A percentile compares a stretch with the other conserved stretches of the same genome.
phyloP scores from a whole-genome alignment of 2,329 filamentous ascomycete species.

The Aspergillus clavatus region DNA sequence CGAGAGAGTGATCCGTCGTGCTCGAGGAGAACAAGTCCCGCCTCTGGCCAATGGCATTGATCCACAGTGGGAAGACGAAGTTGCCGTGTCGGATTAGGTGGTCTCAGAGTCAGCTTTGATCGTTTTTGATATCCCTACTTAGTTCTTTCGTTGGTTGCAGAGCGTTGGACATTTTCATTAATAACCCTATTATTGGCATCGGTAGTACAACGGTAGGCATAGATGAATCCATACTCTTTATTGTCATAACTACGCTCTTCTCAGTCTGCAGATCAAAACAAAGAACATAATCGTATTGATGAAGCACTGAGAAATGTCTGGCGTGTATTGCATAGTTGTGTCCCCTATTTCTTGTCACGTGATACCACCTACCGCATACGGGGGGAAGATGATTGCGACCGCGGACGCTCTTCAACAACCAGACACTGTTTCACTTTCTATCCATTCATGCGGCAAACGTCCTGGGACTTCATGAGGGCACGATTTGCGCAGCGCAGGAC shows the following conservation, averaged over 20 bases:
- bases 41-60: slow-evolving; percentile 29
- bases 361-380: too few species aligned
- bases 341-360: slow-evolving; percentile 1
- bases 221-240: slow-evolving; percentile 1
- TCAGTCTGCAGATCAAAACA: too few species aligned
- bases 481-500: slow-evolving; percentile 14
- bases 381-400: too few species aligned
- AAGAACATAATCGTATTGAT: too few species aligned
- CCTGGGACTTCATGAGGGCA: neutral
- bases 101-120: neutral
- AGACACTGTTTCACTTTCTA: neutral
- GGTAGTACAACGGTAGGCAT: neutral
- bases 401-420: neutral
- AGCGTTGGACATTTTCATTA: slow-evolving; percentile 1
- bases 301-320: too few species aligned
- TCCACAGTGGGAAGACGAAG: slow-evolving; percentile 32
- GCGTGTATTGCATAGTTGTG: neutral
- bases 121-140: neutral
- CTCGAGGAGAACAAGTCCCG: slow-evolving; percentile 29
- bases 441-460: neutral
- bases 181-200: neutral
- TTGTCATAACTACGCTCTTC: neutral
- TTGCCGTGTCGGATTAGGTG: slow-evolving; percentile 30
- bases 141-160: neutral
- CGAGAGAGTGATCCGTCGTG: slow-evolving; percentile 64